Conservation (phyloP, 202 grass and related monocot genomes). For the Hordeum pubiflorum region DNA sequence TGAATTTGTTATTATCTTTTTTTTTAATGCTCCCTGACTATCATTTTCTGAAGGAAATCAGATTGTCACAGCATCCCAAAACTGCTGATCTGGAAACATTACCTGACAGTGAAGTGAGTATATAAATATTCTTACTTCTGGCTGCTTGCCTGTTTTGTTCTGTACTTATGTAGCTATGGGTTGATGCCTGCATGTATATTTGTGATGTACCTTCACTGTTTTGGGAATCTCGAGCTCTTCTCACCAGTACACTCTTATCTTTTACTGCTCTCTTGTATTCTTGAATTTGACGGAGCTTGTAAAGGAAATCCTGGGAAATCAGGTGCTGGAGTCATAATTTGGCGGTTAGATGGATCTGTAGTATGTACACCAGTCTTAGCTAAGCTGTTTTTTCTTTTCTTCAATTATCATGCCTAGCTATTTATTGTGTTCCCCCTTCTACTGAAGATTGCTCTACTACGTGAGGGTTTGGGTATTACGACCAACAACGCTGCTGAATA, state of each 20-base stretch:
- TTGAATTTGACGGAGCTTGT: conserved; percentile 80
- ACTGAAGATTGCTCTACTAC: conserved; percentile 63
- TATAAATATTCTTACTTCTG: too few relatives aligned
- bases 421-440: neutral
- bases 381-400: neutral
- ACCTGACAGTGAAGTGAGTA: neutral
- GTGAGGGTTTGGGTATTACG: conserved; percentile 65
- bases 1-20: too few relatives aligned
- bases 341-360: conserved; percentile 54
- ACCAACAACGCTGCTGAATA: conserved; percentile 87
- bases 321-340: conserved; percentile 68
- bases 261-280: conserved; percentile 64
- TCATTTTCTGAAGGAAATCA: conserved; percentile 20
- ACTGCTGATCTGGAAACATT: conserved; percentile 21
- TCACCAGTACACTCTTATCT: neutral
- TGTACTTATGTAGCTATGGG: too few relatives aligned
- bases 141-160: too few relatives aligned
- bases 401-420: conserved; percentile 16
- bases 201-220: too few relatives aligned
- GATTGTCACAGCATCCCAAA: conserved; percentile 31
- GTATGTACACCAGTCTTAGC: conserved; percentile 28
- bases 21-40: neutral
- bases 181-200: too few relatives aligned
- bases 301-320: conserved; percentile 86
- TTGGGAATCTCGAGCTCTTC: too few relatives aligned